Base-by-base conservation (phyloP, 2,329 filamentous ascomycete genomes). In the Pseudopithomyces maydicus region DNA sequence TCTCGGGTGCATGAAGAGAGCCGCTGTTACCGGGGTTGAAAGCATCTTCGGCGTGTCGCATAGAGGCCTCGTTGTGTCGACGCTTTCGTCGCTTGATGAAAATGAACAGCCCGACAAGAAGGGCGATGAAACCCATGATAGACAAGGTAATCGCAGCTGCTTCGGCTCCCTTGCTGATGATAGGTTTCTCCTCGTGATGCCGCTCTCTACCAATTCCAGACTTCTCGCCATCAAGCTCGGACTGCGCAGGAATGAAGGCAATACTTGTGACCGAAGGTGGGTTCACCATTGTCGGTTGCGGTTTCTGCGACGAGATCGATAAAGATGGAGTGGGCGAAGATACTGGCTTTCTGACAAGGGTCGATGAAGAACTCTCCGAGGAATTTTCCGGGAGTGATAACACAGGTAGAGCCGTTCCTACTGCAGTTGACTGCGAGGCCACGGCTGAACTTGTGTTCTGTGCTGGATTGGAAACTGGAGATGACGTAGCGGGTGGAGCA, bases 71-170 rank as follows among this genome's bases (percentile, higher is more conserved):
- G 20, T 61, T 57, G 8, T 56, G 58, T 35, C 47, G 55, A 33
- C 65, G 61, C 45, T 64, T 67, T 43, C 67, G 69, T 3, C 66
- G 67, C 44, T 64, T 69, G 52, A 71, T 49, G 50, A 68, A 67
- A 33, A 72, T 22, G 2, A 69, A 20, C 2, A 49, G 49, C 10
- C 60, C 66, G 15, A 71, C 54, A 11, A 73, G 39, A 17, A 73
- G 63, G 15, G 67, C 67, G 33, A 75, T 11, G 2, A 61, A 67
- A 23, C 72, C 73, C 74, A 48, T 14, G 12, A 74, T 61, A 17
- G 68, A 63, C 3, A 72, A 45, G 3, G 73, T 69, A 14, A 73
- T 70, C n/a, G 72, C 62, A 23, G 72, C 70, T 17, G 66, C 66
- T 57, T 70, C 67, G 10, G 67, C 71, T 22, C 66, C 67, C 42